phyloP scores from a whole-genome alignment of 2,329 filamentous ascomycete species.

The Xylariaceae sp. region DNA sequence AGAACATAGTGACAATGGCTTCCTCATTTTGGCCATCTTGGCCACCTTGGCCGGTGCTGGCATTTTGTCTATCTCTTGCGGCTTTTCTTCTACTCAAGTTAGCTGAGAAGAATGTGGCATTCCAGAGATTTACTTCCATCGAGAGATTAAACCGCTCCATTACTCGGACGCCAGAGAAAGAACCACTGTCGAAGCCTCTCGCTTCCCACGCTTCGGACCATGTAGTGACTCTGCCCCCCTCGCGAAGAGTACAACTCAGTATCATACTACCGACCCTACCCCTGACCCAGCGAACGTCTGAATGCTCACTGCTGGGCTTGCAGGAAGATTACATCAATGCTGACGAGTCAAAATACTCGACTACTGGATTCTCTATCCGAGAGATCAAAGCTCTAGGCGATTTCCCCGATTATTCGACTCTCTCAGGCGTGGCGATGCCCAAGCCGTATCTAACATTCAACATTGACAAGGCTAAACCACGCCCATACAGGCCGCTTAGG shows the following conservation, averaged over 20 bases:
- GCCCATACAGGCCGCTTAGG: slow-evolving; percentile 76
- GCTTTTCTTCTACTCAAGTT: slow-evolving; percentile 21
- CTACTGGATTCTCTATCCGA: slow-evolving; percentile 64
- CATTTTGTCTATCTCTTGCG: slow-evolving; percentile 22
- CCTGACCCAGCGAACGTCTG: slow-evolving; percentile 17
- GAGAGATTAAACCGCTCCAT: slow-evolving; percentile 16
- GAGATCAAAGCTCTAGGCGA: slow-evolving; percentile 68
- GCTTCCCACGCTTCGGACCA: slow-evolving; percentile 22
- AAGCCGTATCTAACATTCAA: slow-evolving; percentile 60
- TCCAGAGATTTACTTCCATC: slow-evolving; percentile 23
- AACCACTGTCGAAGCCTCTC: slow-evolving; percentile 24
- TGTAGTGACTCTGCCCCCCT: slow-evolving; percentile 23
- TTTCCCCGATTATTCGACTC: slow-evolving; percentile 72
- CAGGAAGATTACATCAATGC: slow-evolving; percentile 36
- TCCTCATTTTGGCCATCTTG: slow-evolving; percentile 22
- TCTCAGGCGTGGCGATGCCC: slow-evolving; percentile 72
- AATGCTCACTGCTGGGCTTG: slow-evolving; percentile 32
- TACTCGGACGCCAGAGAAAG: slow-evolving; percentile 27
- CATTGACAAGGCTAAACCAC: slow-evolving; percentile 61
- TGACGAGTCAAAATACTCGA: slow-evolving; percentile 46
- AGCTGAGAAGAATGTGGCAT: slow-evolving; percentile 19
- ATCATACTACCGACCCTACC: slow-evolving; percentile 18
- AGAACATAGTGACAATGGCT: slow-evolving; percentile 16
- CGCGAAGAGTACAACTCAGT: slow-evolving; percentile 23
- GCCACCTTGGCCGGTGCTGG: slow-evolving; percentile 26